A percentile compares a stretch with the other conserved stretches of the same genome.
These are phyloP conservation scores for Sarocladium brachiariae DNA, from an alignment of 2,329 filamentous ascomycete genomes.

Conservation along the genomic window DNA sequence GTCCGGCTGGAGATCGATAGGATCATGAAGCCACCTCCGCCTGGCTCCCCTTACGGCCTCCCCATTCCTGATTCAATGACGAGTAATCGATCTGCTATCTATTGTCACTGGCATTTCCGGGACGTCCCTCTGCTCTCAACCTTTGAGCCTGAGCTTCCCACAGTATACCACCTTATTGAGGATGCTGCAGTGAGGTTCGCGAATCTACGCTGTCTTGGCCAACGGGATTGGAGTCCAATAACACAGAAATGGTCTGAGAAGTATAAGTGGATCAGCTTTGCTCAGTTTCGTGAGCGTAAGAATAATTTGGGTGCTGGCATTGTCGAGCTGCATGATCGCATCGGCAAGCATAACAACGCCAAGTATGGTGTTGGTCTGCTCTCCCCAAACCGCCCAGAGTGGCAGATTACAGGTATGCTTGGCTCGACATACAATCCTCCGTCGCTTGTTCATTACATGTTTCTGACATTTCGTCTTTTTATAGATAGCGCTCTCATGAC, in stretches of 20 bases:
- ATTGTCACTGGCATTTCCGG: slow-evolving; percentile 74
- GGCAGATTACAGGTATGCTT: slow-evolving; percentile 66
- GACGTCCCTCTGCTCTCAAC: slow-evolving; percentile 66
- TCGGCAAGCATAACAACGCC: slow-evolving; percentile 47
- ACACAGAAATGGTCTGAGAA: slow-evolving; percentile 66
- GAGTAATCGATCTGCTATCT: slow-evolving; percentile 67
- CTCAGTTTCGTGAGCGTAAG: slow-evolving; percentile 68
- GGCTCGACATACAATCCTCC: slow-evolving; percentile 11
- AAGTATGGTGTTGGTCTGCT: slow-evolving; percentile 73
- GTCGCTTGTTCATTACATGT: background rate
- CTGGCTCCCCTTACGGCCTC: slow-evolving; percentile 71
- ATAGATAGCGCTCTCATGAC: slow-evolving; percentile 53
- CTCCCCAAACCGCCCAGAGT: slow-evolving; percentile 81
- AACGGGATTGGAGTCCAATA: slow-evolving; percentile 67
- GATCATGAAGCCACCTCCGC: slow-evolving; percentile 57
- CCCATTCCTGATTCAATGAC: slow-evolving; percentile 67
- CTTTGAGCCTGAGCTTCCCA: slow-evolving; percentile 62
- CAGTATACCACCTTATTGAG: slow-evolving; percentile 78
- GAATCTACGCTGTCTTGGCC: slow-evolving; percentile 69
- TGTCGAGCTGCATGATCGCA: slow-evolving; percentile 69
- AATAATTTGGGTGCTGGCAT: slow-evolving; percentile 82
- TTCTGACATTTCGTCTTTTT: too few species aligned
- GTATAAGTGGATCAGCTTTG: slow-evolving; percentile 80
- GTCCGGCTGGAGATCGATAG: slow-evolving; percentile 39
- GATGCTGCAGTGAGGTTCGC: slow-evolving; percentile 53